Evolutionary conservation across 352 stramenopile species (phyloP), one percentile per base, ranked within the genome.

Genomic region (Phytophthora sojae): DNA sequence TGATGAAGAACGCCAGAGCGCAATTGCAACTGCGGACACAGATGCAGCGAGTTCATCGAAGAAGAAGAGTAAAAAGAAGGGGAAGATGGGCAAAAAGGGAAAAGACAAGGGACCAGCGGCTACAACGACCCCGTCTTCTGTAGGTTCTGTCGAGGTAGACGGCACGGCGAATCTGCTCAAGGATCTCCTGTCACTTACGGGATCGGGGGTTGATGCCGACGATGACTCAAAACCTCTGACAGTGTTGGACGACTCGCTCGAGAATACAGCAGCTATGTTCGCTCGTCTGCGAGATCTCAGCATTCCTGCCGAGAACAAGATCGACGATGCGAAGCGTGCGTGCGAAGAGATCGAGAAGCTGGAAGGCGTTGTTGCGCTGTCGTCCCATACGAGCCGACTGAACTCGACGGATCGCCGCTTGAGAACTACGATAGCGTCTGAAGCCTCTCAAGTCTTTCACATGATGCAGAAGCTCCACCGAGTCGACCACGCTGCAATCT

Each of bases 391-490:
- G 9, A 71, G 68, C 29, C 49, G 62, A 51, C 54, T 71, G 1
- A 59, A 76, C 45, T 64, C 62, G 0, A 69, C 64, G 2, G 23
- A 47, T 53, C 44, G 21, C n/a, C 25, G 25, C 25, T 6, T 71
- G 23, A 59, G 67, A 29, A 35, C 42, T 21, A 4, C 32, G n/a
- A 47, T 70, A 17, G 8, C 19, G 0, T 56, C 59, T 9, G 55
- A 65, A 57, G 54, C 51, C 9, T 37, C 21, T 2, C 57, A 65
- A 32, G 44, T 52, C 12, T 59, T 80, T 21, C 68, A 77, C 57
- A 65, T 77, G 63, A 75, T 77, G 73, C 55, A 80, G 60, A 80
- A 66, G 32, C 47, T 77, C 2, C 37, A 77, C 54, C 60, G 73
- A 15, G 61, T 74, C 51, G 69, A 71, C 35, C 50, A 76, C 15